Base-by-base conservation (phyloP, 1,139 yeast genomes). In the Saccharomyces hybrid region DNA sequence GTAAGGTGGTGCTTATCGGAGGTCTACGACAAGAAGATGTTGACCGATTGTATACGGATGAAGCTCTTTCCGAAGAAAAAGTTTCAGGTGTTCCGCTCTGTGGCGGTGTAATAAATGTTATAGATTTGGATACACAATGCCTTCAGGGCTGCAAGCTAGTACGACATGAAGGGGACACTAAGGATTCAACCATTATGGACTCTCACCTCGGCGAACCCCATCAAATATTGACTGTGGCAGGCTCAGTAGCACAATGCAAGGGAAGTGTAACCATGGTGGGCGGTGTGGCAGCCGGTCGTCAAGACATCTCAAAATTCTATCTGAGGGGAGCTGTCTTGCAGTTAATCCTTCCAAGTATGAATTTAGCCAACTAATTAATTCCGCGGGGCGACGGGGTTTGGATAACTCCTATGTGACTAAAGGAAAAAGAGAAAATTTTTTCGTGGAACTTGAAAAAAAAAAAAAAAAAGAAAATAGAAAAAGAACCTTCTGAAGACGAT, bases 21-120 rank as follows among this genome's bases (percentile, higher is more conserved):
- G 72, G 72, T 0, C 50, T 69, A 32, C 57, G 58, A 11, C 64
- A 63, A 47, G 54, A 53, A 4, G 68, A 65, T 50, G 64, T 67
- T 3, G 54, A 59, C 27, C 26, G 50, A 11, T 31, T 62, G 2
- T 62, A 59, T 34, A 13, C 44, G 30, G 54, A 46, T 14, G 46
- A 48, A 11, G 38, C 47, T 25, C 28, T 42, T 9, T 23, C 31
- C 13, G 54, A 52, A 9, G 34, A 34, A 5, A n/a, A 44, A 9
- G 52, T 50, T 9, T 48, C 57, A 20, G 54, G 52, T 30, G 32
- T 50, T 27, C 56, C 53, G 31, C 48, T 55, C 14, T 59, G 63
- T 4, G 51, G 54, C 16, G 54, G 59, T 13, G 38, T 62, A 5
- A 49, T 62, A 31, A 63, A 61, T 48, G 57, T 62, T 1, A 55